A percentile compares a stretch with the other conserved stretches of the same genome.
phyloP scores from a whole-genome alignment of 73 alveolate species.

The Urostyla sp. region DNA sequence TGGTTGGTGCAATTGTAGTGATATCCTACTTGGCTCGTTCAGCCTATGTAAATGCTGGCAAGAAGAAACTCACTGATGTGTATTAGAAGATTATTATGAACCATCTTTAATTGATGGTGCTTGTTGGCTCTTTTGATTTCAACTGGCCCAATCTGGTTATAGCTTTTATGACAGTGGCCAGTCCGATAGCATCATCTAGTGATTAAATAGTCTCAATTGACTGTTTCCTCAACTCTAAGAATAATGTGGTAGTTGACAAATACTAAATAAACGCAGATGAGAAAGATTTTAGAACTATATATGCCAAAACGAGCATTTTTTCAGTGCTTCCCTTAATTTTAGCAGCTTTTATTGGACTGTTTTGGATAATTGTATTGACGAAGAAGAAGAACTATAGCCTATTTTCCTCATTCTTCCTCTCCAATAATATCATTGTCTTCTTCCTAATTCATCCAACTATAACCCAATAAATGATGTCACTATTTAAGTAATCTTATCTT shows the following conservation, averaged over 20 bases:
- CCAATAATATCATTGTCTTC: constrained; percentile 14
- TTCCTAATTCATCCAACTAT: constrained; percentile 34
- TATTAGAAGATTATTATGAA: constrained; percentile 39
- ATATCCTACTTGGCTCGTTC: background rate
- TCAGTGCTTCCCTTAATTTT: background rate
- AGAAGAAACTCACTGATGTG: constrained; percentile 16
- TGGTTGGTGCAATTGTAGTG: background rate
- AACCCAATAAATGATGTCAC: constrained; percentile 8
- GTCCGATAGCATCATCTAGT: constrained; percentile 4
- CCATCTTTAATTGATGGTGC: constrained; percentile 33
- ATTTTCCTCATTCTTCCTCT: constrained; percentile 12
- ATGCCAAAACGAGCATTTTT: background rate
- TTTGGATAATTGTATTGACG: background rate
- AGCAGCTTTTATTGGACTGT: background rate
- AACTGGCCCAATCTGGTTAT: constrained; percentile 42
- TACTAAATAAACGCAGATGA: background rate
- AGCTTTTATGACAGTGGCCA: constrained; percentile 2
- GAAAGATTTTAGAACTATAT: constrained; percentile 17
- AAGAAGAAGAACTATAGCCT: background rate
- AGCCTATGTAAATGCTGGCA: background rate
- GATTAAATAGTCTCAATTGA: constrained; percentile 48
- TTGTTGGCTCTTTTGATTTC: constrained; percentile 16
- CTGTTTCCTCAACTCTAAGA: constrained; percentile 20
- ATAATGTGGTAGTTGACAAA: background rate
- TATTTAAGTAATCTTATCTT: constrained; percentile 10